Evolutionary conservation across 2,329 filamentous ascomycete genomes (phyloP).

Genomic region (Nemania bipapillata): DNA sequence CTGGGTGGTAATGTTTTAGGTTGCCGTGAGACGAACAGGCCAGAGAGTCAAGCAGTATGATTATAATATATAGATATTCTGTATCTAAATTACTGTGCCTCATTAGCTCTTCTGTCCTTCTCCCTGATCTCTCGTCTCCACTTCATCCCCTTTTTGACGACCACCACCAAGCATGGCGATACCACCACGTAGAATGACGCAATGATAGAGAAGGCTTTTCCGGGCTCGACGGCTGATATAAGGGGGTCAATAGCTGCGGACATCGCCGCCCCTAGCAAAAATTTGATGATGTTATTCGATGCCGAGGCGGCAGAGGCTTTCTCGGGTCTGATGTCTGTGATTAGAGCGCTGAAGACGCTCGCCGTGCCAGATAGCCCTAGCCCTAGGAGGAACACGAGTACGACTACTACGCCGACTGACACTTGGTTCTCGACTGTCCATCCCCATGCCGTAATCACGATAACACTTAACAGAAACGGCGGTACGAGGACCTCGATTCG

Average conservation of each 20-base stretch:
- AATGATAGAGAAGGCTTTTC: conserved; percentile 70
- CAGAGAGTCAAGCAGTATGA: no score
- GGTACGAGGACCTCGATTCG: conserved; percentile 40
- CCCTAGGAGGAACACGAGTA: conserved; percentile 66
- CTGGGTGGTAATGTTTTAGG: no score
- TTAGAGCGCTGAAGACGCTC: conserved; percentile 67
- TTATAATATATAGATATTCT: conserved; percentile 11
- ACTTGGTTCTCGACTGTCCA: conserved; percentile 65
- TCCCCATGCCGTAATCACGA: conserved; percentile 65
- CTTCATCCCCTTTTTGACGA: conserved; percentile 59
- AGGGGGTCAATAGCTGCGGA: conserved; percentile 70
- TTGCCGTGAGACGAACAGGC: no score
- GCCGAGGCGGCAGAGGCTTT: conserved; percentile 70
- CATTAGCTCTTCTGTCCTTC: conserved; percentile 18
- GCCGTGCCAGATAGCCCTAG: conserved; percentile 68
- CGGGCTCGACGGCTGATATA: conserved; percentile 64
- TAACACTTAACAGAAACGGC: conserved; percentile 64
- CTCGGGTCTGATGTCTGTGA: conserved; percentile 70
- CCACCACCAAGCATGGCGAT: conserved; percentile 60
- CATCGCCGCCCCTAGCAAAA: conserved; percentile 67
- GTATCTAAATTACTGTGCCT: conserved; percentile 4
- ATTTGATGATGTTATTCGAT: conserved; percentile 70
- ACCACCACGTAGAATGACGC: conserved; percentile 61
- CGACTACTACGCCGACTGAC: conserved; percentile 63
- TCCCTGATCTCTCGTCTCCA: conserved; percentile 58